Base-by-base conservation (phyloP, 495 filamentous ascomycete species). In the Zalerion maritima region DNA sequence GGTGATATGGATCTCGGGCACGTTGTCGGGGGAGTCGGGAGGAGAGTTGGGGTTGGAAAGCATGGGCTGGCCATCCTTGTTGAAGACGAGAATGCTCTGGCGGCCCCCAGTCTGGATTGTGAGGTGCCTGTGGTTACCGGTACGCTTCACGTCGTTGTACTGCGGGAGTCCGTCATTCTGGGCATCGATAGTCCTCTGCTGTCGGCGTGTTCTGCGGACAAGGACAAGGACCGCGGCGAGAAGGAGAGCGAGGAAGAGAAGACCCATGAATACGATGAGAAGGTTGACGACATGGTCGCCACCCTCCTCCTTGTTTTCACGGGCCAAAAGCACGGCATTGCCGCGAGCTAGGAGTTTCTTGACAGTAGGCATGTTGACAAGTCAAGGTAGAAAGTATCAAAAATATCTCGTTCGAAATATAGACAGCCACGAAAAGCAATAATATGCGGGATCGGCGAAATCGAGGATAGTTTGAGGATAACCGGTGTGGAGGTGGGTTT, bases 1-100 rank as follows among this genome's bases (percentile, higher is more conserved):
- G 0, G 89, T 97, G 47, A 97, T 93, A 51, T 86, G 82, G 46
- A 97, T 97, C 55, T 94, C 83, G 7, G 89, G 89, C 8, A 96
- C 71, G 32, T 65, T 64, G 40, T 59, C 65, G n/a, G 82, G 81
- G 33, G 81, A 85, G 25, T 75, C 53, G 16, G 85, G 82, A 10
- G 82, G 81, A 23, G 69, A 74, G 25, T 66, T 64, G 14, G 81
- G 78, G 50, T 76, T 76, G 24, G 72, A 65, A 36, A 89, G 71
- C 41, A 91, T 69, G 30, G 70, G 65, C 51, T 81, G 70, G 33
- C 62, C 56, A 41, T 64, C 71, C 50, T 83, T 78, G 40, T 78
- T 73, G 46, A 77, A 77, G 34, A 87, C 69, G 28, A 78, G 59
- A 34, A 81, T 63, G 36, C 75, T 81, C 18, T 78, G 74, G 41